These are phyloP conservation scores for Hygrophoropsis aurantiaca DNA, from an alignment of 768 basidiomycete genomes.

Conservation along the genomic window DNA sequence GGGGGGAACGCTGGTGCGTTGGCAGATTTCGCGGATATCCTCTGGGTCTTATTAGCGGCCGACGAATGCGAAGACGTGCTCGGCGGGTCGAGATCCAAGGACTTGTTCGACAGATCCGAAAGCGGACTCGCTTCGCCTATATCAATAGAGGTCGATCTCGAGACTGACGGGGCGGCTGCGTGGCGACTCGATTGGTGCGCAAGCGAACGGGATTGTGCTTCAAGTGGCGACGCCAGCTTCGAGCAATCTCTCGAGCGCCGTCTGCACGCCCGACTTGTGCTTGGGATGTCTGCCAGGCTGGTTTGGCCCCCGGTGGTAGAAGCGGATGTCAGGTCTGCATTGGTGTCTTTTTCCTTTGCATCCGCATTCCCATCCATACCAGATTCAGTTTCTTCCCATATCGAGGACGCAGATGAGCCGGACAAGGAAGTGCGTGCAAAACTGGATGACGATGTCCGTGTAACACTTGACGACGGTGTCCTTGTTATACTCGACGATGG, in stretches of 20 bases:
- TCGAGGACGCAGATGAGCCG: slow-evolving; percentile 46
- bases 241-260: slow-evolving; percentile 26
- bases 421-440: slow-evolving; percentile 34
- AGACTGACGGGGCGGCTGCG: background rate
- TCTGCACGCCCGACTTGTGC: slow-evolving; percentile 20
- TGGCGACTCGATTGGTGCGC: no score
- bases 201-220: no score
- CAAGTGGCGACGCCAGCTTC: slow-evolving; percentile 1
- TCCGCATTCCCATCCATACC: slow-evolving; percentile 15
- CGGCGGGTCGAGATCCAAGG: background rate
- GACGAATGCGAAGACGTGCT: no score
- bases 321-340: slow-evolving; percentile 14
- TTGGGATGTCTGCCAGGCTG: slow-evolving; percentile 25
- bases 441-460: slow-evolving; percentile 21
- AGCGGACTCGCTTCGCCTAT: background rate
- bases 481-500: slow-evolving; percentile 4
- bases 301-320: no score
- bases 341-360: slow-evolving; percentile 5
- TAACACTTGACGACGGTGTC: slow-evolving; percentile 30
- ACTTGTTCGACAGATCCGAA: no score
- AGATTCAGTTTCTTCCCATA: slow-evolving; percentile 33
- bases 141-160: background rate
- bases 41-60: no score
- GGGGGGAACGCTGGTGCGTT: slow-evolving; percentile 23
- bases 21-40: background rate